Base-by-base conservation (phyloP, 331 rosid species). In the Acacia pycnantha region DNA sequence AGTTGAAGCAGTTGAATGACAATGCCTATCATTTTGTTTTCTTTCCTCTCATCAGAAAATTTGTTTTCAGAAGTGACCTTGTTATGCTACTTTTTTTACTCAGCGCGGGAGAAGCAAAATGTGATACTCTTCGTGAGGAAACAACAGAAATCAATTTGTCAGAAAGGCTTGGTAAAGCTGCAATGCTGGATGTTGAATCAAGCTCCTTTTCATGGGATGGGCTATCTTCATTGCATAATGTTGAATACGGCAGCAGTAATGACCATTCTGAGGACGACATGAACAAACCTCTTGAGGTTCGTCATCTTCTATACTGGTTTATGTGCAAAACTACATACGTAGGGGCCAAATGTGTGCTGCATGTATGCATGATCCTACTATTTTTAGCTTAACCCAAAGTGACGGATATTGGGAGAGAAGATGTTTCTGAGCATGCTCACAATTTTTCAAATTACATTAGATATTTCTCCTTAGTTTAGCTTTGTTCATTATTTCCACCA, bases 81-180 rank as follows among this genome's bases (percentile, higher is more conserved):
- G 41, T 37, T 46, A 65, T 70, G 80, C 27, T 83, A 10, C 82
- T 72, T 65, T 82, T 66, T 70, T 22, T 80, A 33, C 83, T 80
- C 90, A 92, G 98, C 80, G 78, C 79, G 31, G 91, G 84, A 61
- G 94, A 92, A 50, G 76, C 67, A 65, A 76, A 58, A 47, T 76
- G 75, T 51, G 82, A 87, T 82, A 73, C 61, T 6, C 78, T 80
- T 46, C 82, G 80, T 12, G 88, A 88, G 62, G 93, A 87, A 78
- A 84, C 81, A 44, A 65, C 90, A 3, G 98, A 93, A 81, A 84
- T 82, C 77, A 96, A 85, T 73, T 82, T 96, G 83, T 94, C 92
- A 94, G 98, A 94, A 80, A 89, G 99, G 81, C 98, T 96, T 67
- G 97, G 98, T 78, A 92, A 87, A 80, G 97, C 98, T 76, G 92